Evolutionary conservation across 805 yeast genomes (phyloP), one percentile per base, ranked within the genome.

Genomic region (Lipomyces mesembrius): DNA sequence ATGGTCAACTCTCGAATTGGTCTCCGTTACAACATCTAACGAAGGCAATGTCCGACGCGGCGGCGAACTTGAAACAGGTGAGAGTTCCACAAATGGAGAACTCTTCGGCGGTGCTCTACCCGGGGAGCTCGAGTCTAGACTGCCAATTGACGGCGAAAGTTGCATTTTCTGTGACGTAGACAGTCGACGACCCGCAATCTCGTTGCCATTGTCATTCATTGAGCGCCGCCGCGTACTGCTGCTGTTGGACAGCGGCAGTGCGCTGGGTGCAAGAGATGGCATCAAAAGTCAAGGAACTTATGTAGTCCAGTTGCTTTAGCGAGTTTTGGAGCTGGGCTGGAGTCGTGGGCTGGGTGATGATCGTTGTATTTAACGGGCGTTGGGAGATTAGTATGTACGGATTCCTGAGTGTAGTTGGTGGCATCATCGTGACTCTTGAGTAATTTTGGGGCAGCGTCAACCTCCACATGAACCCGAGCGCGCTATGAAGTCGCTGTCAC

Each of bases 191-290:
- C 17, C 22, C 17, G 17, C 55, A 25, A 7, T 8, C 34, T 52
- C 29, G 29, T 11, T 12, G 29, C 34, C 34, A 11, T 52, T 25
- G 17, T 25, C 55, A 12, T 20, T 29, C 17, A 52, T 29, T 25
- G 29, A 11, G 55, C 34, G 34, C 29, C 34, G 55, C 55, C 55
- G 55, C n/a, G 34, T 52, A 52, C 34, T 25, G 9, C 55, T 52
- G 29, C 34, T 17, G 14, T 52, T 17, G 4, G 34, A 25, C 55
- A 52, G 55, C 34, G 55, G 34, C 27, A 52, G 55, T 12, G 55
- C 55, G 29, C 55, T 52, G 8, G 55, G 55, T 25, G 55, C 55
- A 52, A 52, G 55, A 29, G 55, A 52, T 29, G 55, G 55, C 55
- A 52, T 52, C 12, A n/a, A 6, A n/a, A 6, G 3, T 43, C 49